Conservation (phyloP, 179 eudicot genomes). For the Camellia oleifera region DNA sequence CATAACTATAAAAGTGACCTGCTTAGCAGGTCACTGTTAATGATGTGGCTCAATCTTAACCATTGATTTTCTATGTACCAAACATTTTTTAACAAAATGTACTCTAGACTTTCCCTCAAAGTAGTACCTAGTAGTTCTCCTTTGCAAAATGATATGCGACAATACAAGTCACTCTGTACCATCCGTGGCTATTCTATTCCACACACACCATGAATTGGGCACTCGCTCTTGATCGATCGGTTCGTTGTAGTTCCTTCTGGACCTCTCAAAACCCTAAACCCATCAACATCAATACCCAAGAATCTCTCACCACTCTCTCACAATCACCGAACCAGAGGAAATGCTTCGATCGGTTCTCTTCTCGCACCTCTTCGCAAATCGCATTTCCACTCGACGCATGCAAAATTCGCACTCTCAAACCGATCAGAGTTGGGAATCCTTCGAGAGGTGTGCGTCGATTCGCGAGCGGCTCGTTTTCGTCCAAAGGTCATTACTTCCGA, state of each 20-base stretch:
- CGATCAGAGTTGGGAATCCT: conserved; percentile 24
- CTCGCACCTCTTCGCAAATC: background rate
- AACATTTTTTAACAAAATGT: no score
- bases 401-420: background rate
- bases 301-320: background rate
- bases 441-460: conserved; percentile 22
- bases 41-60: no score
- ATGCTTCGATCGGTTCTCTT: background rate
- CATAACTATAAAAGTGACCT: no score
- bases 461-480: conserved; percentile 6
- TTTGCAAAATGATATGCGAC: no score
- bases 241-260: conserved; percentile 11
- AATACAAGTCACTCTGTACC: no score
- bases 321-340: background rate
- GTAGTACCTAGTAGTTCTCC: no score
- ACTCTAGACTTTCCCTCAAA: no score
- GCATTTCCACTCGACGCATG: no score
- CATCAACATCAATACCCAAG: background rate
- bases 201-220: background rate
- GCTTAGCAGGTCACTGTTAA: no score
- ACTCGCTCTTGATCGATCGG: conserved; percentile 6
- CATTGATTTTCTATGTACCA: no score
- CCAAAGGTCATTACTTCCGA: conserved; percentile 57
- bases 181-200: background rate
- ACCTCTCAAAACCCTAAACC: conserved; percentile 27